Conservation (phyloP, 2,329 filamentous ascomycete genomes). For the Emergomyces africanus region DNA sequence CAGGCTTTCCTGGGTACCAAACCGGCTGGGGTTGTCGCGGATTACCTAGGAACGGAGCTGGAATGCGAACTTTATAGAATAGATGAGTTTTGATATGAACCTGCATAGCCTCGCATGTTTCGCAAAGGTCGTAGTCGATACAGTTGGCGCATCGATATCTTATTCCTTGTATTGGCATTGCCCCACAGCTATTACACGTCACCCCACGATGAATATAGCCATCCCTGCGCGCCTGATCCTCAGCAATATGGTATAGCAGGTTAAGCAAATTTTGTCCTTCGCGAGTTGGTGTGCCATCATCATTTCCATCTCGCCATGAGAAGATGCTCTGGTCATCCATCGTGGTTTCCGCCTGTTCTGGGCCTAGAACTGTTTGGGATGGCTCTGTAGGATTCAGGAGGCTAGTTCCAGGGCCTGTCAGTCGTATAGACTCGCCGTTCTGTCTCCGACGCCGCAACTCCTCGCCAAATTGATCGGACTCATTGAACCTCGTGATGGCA, state of each 20-base stretch:
- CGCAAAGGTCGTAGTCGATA: slow-evolving; percentile 89
- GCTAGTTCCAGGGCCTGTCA: slow-evolving; percentile 14
- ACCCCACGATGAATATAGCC: slow-evolving; percentile 89
- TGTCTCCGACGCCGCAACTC: slow-evolving; percentile 27
- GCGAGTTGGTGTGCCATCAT: slow-evolving; percentile 27
- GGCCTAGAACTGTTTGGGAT: slow-evolving; percentile 17
- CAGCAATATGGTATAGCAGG: slow-evolving; percentile 80
- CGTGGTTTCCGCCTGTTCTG: slow-evolving; percentile 24
- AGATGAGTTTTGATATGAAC: slow-evolving; percentile 84
- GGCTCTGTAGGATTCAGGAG: slow-evolving; percentile 4
- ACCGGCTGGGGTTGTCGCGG: slow-evolving; percentile 68
- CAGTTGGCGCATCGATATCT: slow-evolving; percentile 94
- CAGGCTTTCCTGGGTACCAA: slow-evolving; percentile 81
- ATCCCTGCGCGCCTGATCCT: slow-evolving; percentile 78
- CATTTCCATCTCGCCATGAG: slow-evolving; percentile 32
- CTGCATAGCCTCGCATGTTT: slow-evolving; percentile 63
- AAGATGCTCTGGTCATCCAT: slow-evolving; percentile 33
- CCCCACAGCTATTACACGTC: slow-evolving; percentile 78
- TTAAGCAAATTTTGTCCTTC: slow-evolving; percentile 70
- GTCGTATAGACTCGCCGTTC: slow-evolving; percentile 26
- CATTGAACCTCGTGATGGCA: slow-evolving; percentile 27
- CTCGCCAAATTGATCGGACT: slow-evolving; percentile 24
- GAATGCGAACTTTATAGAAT: slow-evolving; percentile 91
- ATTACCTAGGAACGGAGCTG: slow-evolving; percentile 67
- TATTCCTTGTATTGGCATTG: slow-evolving; percentile 79